Evolutionary conservation across 2,329 filamentous ascomycete genomes (phyloP), one percentile per base, ranked within the genome.

Genomic region (Arthroderma uncinatum): DNA sequence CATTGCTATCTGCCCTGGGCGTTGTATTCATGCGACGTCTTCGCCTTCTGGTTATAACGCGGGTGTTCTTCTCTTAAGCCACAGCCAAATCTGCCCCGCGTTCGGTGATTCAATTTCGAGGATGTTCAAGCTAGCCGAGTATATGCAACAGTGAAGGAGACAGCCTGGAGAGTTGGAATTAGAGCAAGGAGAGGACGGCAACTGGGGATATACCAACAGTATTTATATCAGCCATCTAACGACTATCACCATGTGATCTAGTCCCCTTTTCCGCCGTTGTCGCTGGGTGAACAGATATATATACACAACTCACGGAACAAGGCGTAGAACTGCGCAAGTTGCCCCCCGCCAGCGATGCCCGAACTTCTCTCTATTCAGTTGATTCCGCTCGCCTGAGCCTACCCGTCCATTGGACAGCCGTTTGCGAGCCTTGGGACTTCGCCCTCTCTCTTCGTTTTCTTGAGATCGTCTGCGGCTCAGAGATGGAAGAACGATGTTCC

Each of bases 1-100:
- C 92, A 97, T 97, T 7, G 10, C 36, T 53, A 44, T 25, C 1
- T 28, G 8, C 19, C 40, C 25, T 44, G 10, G 12, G 8, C 8
- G 28, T 30, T 30, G 7, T 23, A 23, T 25, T 44, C 19, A 25
- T 44, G 40, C 40, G 19, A 10, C 19, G 21, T 8, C 40, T 19
- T 14, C 23, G 19, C 23, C 40, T 3, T 25, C 12, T 10, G 2
- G 19, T 4, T 16, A 40, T 16, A 12, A 12, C 10, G 40, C 19
- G 10, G 40, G 19, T 10, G 9, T 4, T 14, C 2, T 10, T 42
- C 2, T 3, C 19, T 4, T 21, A 42, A 21, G 2, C n/a, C 16
- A 30, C 28, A 30, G 28, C 28, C 28, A 30, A 7, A 30, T 30
- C 28, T 30, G 28, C 28, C 28, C 28, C 28, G 28, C 28, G 7